Evolutionary conservation across 495 filamentous ascomycete genomes (phyloP).

Genomic region (Podospora comata): DNA sequence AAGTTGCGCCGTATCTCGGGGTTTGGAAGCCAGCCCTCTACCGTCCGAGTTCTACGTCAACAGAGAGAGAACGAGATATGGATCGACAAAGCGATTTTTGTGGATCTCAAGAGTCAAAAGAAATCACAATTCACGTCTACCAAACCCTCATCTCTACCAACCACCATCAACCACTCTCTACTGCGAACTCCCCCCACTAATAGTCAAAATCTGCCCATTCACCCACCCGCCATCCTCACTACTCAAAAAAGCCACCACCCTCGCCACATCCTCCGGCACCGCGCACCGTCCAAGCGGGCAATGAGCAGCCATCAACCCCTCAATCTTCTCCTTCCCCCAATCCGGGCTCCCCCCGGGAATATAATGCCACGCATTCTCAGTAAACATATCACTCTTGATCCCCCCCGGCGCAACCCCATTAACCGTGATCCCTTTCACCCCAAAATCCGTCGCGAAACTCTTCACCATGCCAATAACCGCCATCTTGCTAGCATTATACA

Average conservation of each 20-base stretch:
- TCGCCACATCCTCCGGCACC: slow-evolving; percentile 55
- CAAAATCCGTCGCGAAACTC: slow-evolving; percentile 70
- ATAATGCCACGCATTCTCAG: slow-evolving; percentile 64
- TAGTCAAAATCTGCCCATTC: slow-evolving; percentile 39
- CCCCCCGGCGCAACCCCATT: slow-evolving; percentile 74
- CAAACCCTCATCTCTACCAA: background rate
- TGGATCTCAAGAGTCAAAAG: background rate
- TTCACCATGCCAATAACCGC: slow-evolving; percentile 77
- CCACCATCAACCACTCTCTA: background rate
- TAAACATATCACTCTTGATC: slow-evolving; percentile 78
- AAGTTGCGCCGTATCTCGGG: too few relatives aligned
- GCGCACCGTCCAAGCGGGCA: slow-evolving; percentile 40
- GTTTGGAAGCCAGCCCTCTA: too few relatives aligned
- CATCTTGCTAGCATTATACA: slow-evolving; percentile 76
- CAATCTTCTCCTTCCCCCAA: slow-evolving; percentile 32
- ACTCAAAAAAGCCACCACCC: slow-evolving; percentile 55
- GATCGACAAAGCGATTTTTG: too few relatives aligned
- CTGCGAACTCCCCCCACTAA: background rate
- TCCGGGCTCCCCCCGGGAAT: slow-evolving; percentile 44
- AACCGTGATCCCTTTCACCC: slow-evolving; percentile 68
- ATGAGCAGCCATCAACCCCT: slow-evolving; percentile 36
- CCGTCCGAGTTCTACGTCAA: too few relatives aligned
- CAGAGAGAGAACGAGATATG: too few relatives aligned
- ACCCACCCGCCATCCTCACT: slow-evolving; percentile 60
- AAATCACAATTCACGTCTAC: background rate